Conservation (phyloP, 352 stramenopile species). For the Paralagenidium karlingii region DNA sequence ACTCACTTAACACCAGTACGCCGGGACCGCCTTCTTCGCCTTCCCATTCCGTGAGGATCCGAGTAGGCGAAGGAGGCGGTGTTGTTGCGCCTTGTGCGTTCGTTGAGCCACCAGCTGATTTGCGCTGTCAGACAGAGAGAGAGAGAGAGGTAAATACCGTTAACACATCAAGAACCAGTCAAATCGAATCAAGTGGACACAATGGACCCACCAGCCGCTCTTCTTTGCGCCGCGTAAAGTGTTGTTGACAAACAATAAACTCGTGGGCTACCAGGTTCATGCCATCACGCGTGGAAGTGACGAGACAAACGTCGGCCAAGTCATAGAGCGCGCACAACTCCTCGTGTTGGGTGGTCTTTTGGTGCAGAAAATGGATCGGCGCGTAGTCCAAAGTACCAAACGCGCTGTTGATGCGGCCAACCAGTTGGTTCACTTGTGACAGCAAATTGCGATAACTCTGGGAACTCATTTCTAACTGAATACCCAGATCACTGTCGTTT, state of each 20-base stretch:
- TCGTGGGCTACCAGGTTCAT: conserved; percentile 88
- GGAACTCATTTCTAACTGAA: conserved; percentile 67
- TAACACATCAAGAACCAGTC: too few species aligned
- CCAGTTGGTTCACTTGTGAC: conserved; percentile 79
- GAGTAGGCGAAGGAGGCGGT: conserved; percentile 21
- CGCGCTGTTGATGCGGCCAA: conserved; percentile 81
- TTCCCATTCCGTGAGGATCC: conserved; percentile 64
- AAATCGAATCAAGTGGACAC: neutral
- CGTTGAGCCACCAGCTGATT: neutral
- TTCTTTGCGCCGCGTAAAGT: conserved; percentile 71
- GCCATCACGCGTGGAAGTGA: conserved; percentile 80
- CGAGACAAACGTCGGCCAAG: conserved; percentile 78
- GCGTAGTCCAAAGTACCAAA: conserved; percentile 81
- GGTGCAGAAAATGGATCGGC: conserved; percentile 88
- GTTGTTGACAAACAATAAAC: conserved; percentile 81
- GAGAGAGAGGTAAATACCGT: too few species aligned
- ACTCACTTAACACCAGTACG: conserved; percentile 81
- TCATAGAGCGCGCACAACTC: conserved; percentile 85
- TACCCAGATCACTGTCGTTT: neutral
- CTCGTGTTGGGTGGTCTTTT: conserved; percentile 58
- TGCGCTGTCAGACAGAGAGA: too few species aligned
- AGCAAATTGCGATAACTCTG: conserved; percentile 55
- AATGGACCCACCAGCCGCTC: conserved; percentile 22
- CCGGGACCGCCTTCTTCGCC: conserved; percentile 68
- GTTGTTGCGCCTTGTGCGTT: conserved; percentile 9